Percentiles rank a stretch among this genome's conserved stretches.
Conservation (phyloP, 2,329 filamentous ascomycete genomes). For the Pyricularia sp. region DNA sequence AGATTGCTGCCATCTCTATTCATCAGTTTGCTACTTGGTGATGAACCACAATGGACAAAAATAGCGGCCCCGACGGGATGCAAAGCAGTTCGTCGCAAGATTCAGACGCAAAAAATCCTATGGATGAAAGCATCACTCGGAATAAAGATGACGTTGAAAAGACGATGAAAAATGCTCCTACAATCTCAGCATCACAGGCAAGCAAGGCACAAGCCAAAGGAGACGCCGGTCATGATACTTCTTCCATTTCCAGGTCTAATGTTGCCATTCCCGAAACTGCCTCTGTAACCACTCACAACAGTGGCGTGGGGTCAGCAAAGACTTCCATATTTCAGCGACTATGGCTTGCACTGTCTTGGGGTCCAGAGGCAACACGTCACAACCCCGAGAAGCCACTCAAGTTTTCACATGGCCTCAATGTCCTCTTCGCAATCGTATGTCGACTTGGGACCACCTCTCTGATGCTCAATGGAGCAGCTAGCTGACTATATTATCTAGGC, state of each 20-base stretch:
- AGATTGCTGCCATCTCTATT: not conserved
- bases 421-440: constrained; percentile 57
- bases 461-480: not conserved
- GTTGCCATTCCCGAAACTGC: not conserved
- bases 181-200: not conserved
- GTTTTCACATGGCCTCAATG: constrained; percentile 60
- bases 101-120: not conserved
- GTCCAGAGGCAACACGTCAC: constrained; percentile 57
- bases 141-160: not conserved
- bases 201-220: not conserved
- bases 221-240: not conserved
- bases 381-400: constrained; percentile 54
- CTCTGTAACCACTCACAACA: not conserved
- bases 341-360: not conserved
- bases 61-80: not conserved
- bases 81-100: not conserved
- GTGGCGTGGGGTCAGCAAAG: not conserved
- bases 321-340: not conserved
- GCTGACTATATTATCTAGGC: constrained; percentile 24
- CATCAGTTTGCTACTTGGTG: not conserved
- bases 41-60: not conserved
- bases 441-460: not conserved
- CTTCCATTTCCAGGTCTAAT: not conserved
- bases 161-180: not conserved
- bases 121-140: not conserved